phyloP scores from a whole-genome alignment of 2,329 filamentous ascomycete species.

The Bipolaris sorokiniana region DNA sequence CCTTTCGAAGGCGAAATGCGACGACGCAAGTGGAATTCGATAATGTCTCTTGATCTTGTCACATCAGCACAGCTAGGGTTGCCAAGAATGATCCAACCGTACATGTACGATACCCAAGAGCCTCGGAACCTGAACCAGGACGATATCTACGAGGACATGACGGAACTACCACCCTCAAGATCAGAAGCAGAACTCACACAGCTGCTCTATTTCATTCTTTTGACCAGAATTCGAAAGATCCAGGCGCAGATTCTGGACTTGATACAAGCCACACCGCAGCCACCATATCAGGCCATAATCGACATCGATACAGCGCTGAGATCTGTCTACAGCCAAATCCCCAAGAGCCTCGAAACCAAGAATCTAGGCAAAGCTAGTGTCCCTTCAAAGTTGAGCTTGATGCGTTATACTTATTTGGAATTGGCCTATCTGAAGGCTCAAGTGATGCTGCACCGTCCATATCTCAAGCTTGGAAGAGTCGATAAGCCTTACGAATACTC shows the following conservation, averaged over 20 bases:
- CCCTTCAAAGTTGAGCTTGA: constrained; percentile 18
- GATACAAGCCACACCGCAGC: constrained; percentile 32
- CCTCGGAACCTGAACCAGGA: constrained; percentile 52
- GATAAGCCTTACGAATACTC: constrained; percentile 51
- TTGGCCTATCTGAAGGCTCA: constrained; percentile 43
- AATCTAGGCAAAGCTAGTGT: constrained; percentile 20
- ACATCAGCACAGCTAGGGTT: constrained; percentile 49
- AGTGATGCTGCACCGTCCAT: constrained; percentile 48
- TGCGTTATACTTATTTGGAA: constrained; percentile 41
- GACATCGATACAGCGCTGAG: constrained; percentile 35
- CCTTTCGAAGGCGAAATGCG: constrained; percentile 66
- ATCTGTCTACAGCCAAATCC: constrained; percentile 30
- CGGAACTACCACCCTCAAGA: constrained; percentile 37
- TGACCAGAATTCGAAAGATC: constrained; percentile 31
- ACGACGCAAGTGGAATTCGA: constrained; percentile 65
- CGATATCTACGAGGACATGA: constrained; percentile 49
- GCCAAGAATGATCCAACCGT: constrained; percentile 47
- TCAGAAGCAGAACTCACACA: constrained; percentile 37
- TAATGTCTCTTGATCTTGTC: constrained; percentile 49
- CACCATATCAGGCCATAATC: constrained; percentile 38
- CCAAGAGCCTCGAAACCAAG: constrained; percentile 23
- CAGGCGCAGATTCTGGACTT: constrained; percentile 41
- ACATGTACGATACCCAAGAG: constrained; percentile 48
- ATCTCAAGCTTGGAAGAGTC: constrained; percentile 43
- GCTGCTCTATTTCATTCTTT: constrained; percentile 35